Conservation (phyloP, 768 basidiomycete species). For the Cystobasidium ongulense region DNA sequence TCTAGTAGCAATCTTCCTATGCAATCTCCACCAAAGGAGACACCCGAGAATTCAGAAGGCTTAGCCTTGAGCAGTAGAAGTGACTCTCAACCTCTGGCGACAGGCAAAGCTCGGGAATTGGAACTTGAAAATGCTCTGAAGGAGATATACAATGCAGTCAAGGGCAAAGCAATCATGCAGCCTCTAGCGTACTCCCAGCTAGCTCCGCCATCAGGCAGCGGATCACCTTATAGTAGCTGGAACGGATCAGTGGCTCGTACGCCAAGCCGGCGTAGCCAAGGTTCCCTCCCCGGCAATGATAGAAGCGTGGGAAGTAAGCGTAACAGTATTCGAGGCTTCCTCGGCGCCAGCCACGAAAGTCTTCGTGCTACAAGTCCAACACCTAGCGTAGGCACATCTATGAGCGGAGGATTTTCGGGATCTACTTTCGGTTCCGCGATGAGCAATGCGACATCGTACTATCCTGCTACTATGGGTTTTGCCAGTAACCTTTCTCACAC, state of each 20-base stretch:
- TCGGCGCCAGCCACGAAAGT: conserved; percentile 59
- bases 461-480: conserved; percentile 77
- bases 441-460: conserved; percentile 22
- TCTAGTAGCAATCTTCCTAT: conserved; percentile 10
- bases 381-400: conserved; percentile 82
- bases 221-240: conserved; percentile 41
- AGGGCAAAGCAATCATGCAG: conserved; percentile 45
- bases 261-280: conserved; percentile 54
- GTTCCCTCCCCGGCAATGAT: conserved; percentile 51
- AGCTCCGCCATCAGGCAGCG: conserved; percentile 30
- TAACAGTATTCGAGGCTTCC: conserved; percentile 80
- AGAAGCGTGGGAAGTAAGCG: conserved; percentile 72
- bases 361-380: conserved; percentile 90
- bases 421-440: conserved; percentile 32
- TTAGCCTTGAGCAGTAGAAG: not conserved
- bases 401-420: conserved; percentile 53
- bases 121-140: conserved; percentile 82
- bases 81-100: not conserved
- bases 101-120: conserved; percentile 9
- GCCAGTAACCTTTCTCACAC: conserved; percentile 91
- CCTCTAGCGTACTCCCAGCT: conserved; percentile 37
- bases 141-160: conserved; percentile 93
- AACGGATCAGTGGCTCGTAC: conserved; percentile 32
- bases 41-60: not conserved
- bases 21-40: not conserved